Conservation (phyloP, 768 basidiomycete species). For the Leccinum rimulosum region DNA sequence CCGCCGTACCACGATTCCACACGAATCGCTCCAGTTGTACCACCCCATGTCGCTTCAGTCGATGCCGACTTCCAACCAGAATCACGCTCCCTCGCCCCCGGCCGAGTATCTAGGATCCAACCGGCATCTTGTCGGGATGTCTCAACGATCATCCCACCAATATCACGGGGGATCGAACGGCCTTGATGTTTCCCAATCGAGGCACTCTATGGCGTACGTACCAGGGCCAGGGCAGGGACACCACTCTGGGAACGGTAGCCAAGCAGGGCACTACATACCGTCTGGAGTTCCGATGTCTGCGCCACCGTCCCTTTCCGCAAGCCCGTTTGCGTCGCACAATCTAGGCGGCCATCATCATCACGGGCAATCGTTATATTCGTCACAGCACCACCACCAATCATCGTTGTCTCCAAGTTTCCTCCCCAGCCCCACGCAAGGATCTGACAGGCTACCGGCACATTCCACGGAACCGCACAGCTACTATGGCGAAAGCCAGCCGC, state of each 20-base stretch:
- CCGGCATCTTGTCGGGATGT: slow-evolving; percentile 47
- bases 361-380: slow-evolving; percentile 30
- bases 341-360: slow-evolving; percentile 24
- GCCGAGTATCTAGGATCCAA: slow-evolving; percentile 42
- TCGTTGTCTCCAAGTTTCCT: slow-evolving; percentile 29
- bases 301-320: slow-evolving; percentile 46
- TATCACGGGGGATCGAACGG: slow-evolving; percentile 24
- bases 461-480: slow-evolving; percentile 29
- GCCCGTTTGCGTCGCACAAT: slow-evolving; percentile 31
- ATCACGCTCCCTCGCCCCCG: slow-evolving; percentile 31
- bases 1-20: slow-evolving; percentile 65
- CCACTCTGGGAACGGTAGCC: slow-evolving; percentile 39
- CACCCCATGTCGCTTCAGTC: slow-evolving; percentile 78
- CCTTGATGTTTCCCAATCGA: slow-evolving; percentile 31
- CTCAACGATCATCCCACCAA: slow-evolving; percentile 32
- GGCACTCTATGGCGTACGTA: slow-evolving; percentile 38
- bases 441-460: slow-evolving; percentile 29
- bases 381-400: slow-evolving; percentile 30
- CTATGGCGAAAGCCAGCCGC: slow-evolving; percentile 30
- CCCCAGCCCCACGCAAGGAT: slow-evolving; percentile 29
- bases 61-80: slow-evolving; percentile 30
- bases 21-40: slow-evolving; percentile 71
- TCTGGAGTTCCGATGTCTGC: slow-evolving; percentile 51
- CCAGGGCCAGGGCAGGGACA: slow-evolving; percentile 40
- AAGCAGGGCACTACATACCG: slow-evolving; percentile 24